Percentiles rank a stretch among this genome's conserved stretches.
These are phyloP conservation scores for Dictyostelium firmibasis DNA, from an alignment of 78 protist species.

Conservation along the genomic window DNA sequence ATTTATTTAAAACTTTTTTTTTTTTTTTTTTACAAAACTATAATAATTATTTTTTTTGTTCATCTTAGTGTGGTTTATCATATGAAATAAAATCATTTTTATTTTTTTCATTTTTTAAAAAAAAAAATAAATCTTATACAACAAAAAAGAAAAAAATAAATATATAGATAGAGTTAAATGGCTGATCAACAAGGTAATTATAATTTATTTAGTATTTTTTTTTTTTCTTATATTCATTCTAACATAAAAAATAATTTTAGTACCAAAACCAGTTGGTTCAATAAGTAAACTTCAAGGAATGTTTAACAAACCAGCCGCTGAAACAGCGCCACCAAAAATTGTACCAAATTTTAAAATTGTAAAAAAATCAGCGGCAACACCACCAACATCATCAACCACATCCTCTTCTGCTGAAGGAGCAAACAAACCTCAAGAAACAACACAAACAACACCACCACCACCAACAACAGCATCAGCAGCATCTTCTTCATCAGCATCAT, in stretches of 20 bases:
- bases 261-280: not conserved
- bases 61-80: not conserved
- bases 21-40: no score
- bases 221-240: not conserved
- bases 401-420: not conserved
- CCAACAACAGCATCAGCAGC: no score
- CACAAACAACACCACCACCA: not conserved
- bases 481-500: not conserved
- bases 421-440: not conserved
- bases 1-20: not conserved
- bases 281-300: not conserved
- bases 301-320: not conserved
- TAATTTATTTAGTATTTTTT: not conserved
- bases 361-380: not conserved
- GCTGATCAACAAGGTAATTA: not conserved
- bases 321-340: not conserved
- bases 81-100: not conserved
- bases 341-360: conserved; percentile 36
- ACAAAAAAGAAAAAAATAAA: not conserved
- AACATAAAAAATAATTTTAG: not conserved
- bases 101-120: not conserved
- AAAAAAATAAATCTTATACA: no score
- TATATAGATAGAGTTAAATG: not conserved
- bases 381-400: not conserved
- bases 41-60: no score